phyloP scores from a whole-genome alignment of 225 moss, liverwort and hornwort species.

The Bryoerythrophyllum caledonicum region DNA sequence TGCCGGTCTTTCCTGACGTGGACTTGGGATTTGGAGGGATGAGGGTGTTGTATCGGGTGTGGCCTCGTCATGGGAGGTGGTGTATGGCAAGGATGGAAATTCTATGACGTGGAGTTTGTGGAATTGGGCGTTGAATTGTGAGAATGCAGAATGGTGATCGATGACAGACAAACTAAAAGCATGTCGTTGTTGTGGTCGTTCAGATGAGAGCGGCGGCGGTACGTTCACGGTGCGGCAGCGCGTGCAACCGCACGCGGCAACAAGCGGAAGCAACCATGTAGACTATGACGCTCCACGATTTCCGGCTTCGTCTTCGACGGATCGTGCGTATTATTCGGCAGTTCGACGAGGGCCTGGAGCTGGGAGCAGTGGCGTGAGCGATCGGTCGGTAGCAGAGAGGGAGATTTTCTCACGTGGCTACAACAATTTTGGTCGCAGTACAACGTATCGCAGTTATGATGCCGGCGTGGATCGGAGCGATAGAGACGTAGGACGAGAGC shows the following conservation, averaged over 20 bases:
- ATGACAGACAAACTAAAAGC: neutral
- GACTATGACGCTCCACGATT: constrained; percentile 92
- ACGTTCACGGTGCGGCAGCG: constrained; percentile 73
- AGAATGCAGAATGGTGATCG: neutral
- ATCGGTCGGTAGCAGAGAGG: constrained; percentile 62
- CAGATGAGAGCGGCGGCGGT: constrained; percentile 82
- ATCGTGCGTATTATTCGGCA: constrained; percentile 58
- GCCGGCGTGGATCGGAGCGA: constrained; percentile 75
- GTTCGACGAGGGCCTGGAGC: constrained; percentile 57
- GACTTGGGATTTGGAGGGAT: neutral
- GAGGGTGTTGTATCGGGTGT: neutral
- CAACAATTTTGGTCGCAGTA: constrained; percentile 90
- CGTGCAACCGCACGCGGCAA: constrained; percentile 60
- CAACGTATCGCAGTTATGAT: constrained; percentile 77
- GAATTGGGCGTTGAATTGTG: neutral
- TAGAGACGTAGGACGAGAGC: constrained; percentile 74
- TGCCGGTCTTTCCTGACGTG: neutral
- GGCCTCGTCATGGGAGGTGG: neutral
- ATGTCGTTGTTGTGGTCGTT: constrained; percentile 5
- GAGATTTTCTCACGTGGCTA: constrained; percentile 67
- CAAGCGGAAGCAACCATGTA: constrained; percentile 70
- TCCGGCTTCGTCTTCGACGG: constrained; percentile 53
- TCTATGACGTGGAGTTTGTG: neutral
- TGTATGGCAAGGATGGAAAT: neutral
- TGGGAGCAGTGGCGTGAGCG: constrained; percentile 46